Evolutionary conservation across 441 rosid genomes (phyloP), one percentile per base, ranked within the genome.

Genomic region (Theobroma grandiflorum): DNA sequence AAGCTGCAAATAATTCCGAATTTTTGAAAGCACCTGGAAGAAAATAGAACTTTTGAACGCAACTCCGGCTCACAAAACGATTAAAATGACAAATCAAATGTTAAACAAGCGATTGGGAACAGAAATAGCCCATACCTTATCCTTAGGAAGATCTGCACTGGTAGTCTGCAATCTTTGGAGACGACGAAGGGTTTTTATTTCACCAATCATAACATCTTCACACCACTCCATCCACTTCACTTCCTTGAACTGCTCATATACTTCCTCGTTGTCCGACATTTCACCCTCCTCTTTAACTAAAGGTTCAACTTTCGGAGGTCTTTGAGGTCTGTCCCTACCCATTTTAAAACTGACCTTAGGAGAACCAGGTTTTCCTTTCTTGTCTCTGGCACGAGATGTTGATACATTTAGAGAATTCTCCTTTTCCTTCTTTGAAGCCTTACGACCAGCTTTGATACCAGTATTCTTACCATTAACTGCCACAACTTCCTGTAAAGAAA

Each of bases 151-250:
- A 87, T 95, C 84, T 15, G 97, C 99, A 82, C 99, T 97, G 18
- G 96, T 97, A 77, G 94, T 91, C 90, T 97, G 99, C 83, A 97
- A 86, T 87, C 82, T 90, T 74, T 95, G 93, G 77, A 97, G 90
- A 67, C 98, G 98, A 72, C 70, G 86, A 77, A 97, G 91, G 31
- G 99, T 97, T 91, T 86, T 95, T 74, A 90, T 89, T 86, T 95
- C 97, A 82, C 81, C 88, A 59, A 80, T 87, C 98, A 97, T 91
- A 61, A 94, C 97, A 84, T 94, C 99, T 87, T 93, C 95, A 85
- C 99, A 97, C 99, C 99, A 97, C 87, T 97, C 99, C 98, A 89
- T 97, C 99, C 99, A 97, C 87, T 97, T 95, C 69, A 90, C 95
- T 89, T 95, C 99, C 92, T 92, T 97, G 74, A 97, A 97, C 82